Conservation (phyloP, 1,284 basidiomycete species). For the Malassezia slooffiae region DNA sequence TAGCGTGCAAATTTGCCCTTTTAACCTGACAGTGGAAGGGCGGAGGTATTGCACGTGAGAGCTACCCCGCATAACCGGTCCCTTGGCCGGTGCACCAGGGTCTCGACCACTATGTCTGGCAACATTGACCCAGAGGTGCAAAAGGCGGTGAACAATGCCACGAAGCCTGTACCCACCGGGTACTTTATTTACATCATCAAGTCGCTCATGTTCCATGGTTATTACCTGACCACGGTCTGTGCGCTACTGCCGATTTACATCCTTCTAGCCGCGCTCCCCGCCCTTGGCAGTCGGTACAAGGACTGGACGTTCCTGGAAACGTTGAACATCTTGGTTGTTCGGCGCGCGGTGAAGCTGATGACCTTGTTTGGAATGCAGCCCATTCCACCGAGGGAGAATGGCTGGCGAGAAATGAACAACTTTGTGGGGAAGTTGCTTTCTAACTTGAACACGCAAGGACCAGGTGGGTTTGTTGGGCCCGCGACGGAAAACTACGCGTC, state of each 20-base stretch:
- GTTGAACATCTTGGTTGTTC: constrained; percentile 25
- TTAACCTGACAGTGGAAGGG: too few relatives aligned
- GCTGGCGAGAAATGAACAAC: constrained; percentile 29
- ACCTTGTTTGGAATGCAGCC: constrained; percentile 34
- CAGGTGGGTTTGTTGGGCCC: constrained; percentile 30
- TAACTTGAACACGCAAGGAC: constrained; percentile 29
- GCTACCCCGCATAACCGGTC: too few relatives aligned
- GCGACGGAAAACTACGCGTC: constrained; percentile 17
- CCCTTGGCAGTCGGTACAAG: constrained; percentile 18
- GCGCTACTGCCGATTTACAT: constrained; percentile 25
- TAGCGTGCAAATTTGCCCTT: too few relatives aligned
- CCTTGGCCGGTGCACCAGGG: too few relatives aligned
- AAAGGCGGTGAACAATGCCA: too few relatives aligned
- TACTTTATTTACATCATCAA: constrained; percentile 1
- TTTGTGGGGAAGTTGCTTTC: constrained; percentile 23
- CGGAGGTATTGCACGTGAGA: too few relatives aligned
- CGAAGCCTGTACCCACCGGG: too few relatives aligned
- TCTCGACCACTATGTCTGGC: too few relatives aligned
- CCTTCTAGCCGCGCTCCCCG: constrained; percentile 24
- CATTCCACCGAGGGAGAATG: constrained; percentile 30
- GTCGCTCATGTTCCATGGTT: constrained; percentile 28
- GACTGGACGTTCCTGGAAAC: constrained; percentile 25
- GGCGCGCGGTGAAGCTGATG: constrained; percentile 27
- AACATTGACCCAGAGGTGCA: too few relatives aligned
- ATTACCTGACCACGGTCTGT: constrained; percentile 28